Percentiles rank a stretch among this genome's conserved stretches.
Conservation (phyloP, 345 rosid genomes). For the Geranium rotundifolium region DNA sequence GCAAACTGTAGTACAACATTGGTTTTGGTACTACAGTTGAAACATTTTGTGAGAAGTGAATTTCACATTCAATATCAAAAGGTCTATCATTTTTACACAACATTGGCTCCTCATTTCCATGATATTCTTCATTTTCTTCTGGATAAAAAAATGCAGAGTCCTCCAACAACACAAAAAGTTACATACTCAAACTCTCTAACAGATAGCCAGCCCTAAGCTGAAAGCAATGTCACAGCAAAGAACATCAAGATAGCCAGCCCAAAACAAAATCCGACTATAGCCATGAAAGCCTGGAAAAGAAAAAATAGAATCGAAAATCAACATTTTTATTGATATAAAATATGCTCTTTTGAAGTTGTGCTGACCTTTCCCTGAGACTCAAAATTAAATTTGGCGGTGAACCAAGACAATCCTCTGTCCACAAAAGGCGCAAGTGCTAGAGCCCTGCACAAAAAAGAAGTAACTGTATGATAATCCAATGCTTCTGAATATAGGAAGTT, state of each 20-base stretch:
- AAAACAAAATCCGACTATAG: constrained; percentile 58
- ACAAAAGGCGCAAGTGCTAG: constrained; percentile 89
- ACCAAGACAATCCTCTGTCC: constrained; percentile 76
- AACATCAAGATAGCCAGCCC: constrained; percentile 63
- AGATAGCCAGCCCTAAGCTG: constrained; percentile 25
- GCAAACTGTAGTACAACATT: no score
- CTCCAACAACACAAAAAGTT: no score
- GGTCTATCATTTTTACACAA: no score
- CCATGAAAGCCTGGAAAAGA: constrained; percentile 49
- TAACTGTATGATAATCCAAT: neutral
- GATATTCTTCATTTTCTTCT: no score
- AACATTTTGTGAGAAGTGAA: no score
- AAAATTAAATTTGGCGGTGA: constrained; percentile 53
- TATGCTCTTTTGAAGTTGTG: neutral
- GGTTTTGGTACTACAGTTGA: no score
- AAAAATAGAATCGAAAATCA: neutral
- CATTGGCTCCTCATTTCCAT: no score
- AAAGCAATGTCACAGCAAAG: constrained; percentile 49
- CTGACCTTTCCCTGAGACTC: constrained; percentile 66
- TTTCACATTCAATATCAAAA: no score
- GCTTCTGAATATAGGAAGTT: neutral
- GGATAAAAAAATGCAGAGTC: no score
- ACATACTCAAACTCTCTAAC: neutral
- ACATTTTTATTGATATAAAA: neutral
- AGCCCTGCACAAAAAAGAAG: constrained; percentile 41